Conservation (phyloP, 139 green algal genomes). For the Desmodesmus armatus region DNA sequence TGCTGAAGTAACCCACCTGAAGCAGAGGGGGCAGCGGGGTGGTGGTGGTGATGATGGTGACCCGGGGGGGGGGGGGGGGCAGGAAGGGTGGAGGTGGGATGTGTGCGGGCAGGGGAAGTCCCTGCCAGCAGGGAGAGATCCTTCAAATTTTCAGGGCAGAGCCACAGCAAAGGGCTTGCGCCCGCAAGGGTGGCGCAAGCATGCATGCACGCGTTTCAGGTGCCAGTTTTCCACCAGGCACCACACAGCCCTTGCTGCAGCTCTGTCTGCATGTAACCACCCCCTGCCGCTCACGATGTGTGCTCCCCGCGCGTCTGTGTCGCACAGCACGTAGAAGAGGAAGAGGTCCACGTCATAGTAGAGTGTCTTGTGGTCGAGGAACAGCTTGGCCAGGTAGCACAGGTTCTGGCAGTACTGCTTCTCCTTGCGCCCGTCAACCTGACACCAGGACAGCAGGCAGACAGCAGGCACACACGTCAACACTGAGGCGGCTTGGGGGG, state of each 20-base stretch:
- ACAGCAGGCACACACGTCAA: neutral
- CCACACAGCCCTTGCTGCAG: too few species aligned
- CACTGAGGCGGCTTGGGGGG: neutral
- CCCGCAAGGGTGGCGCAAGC: too few species aligned
- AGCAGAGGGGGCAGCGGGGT: neutral
- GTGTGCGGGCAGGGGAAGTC: neutral
- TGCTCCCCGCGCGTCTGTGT: constrained; percentile 95
- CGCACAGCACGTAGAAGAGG: constrained; percentile 99
- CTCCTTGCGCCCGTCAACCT: constrained; percentile 93
- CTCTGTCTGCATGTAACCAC: neutral
- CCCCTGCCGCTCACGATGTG: constrained; percentile 83
- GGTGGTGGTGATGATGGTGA: neutral
- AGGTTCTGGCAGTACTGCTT: constrained; percentile 97
- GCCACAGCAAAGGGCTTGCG: too few species aligned
- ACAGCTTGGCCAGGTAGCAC: constrained; percentile 99
- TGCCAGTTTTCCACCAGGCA: too few species aligned
- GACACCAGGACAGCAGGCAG: neutral
- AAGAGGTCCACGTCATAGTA: constrained; percentile 99
- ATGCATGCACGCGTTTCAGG: too few species aligned
- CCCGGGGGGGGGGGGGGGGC: neutral
- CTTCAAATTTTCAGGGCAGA: neutral
- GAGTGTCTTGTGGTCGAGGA: constrained; percentile 99
- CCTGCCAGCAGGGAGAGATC: neutral
- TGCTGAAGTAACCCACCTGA: constrained; percentile 89
- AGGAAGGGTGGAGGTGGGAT: neutral